Evolutionary conservation across 2,329 filamentous ascomycete genomes (phyloP), one percentile per base, ranked within the genome.

Genomic region (Plectosphaerella plurivora): DNA sequence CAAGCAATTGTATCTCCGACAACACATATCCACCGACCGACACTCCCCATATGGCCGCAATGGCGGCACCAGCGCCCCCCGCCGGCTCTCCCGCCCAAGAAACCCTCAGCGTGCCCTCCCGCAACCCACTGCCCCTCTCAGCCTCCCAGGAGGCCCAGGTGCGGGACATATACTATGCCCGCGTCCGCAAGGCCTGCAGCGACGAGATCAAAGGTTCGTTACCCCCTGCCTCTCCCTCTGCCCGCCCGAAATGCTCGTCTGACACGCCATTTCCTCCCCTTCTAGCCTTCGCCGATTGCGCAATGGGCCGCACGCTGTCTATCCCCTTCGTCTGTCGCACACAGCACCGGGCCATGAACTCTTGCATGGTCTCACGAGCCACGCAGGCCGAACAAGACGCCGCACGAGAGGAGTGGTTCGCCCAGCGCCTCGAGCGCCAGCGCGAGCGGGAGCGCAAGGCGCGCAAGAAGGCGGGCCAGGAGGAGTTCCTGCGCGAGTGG

Each of bases 391-490:
- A 95, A 68, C 82, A 95, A 70, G 94, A 99, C 73, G 85, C 84
- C 22, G 94, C 94, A 57, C 79, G 94, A 50, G 89, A 91, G 69
- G 91, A 97, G 67, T 99, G 94, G 94, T 97, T 97, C 69, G 83
- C 84, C 49, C 79, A 82, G 57, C 81, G 89, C 49, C 77, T 89
- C 61, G 83, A 91, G 72, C 79, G 92, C 52, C 81, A 84, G 61
- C 74, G 74, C 53, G 83, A 87, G 68, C 74, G 84, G 37, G 86
- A 91, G 68, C 77, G 79, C 56, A 84, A 86, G 62, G 77, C 80
- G 51, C 73, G 73, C 54, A 73, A 83, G 61, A 79, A 80, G 58
- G 71, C 75, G 50, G 82, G 84, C 61, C 83, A 87, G 71, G 82
- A 86, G 68, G 76, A 77, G 45, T 86, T 87, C 55, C 73, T 86